phyloP scores from a whole-genome alignment of 768 basidiomycete species.

The Phylloporus sp. region DNA sequence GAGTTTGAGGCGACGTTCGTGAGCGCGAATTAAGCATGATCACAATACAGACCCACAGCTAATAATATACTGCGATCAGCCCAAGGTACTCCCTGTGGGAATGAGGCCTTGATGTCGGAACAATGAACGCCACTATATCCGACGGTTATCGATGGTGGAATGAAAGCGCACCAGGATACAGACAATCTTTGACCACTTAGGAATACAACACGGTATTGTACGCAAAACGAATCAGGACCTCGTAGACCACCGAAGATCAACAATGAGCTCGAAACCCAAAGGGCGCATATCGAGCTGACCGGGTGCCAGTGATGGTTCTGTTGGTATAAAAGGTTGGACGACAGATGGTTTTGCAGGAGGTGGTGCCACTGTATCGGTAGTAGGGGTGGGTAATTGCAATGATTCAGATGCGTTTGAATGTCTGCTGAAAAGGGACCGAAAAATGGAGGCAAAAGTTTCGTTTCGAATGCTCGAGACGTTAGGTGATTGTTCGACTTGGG shows the following conservation, averaged over 20 bases:
- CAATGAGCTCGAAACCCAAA: slow-evolving; percentile 65
- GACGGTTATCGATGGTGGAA: not conserved
- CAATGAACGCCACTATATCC: not conserved
- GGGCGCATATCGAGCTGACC: slow-evolving; percentile 68
- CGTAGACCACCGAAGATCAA: slow-evolving; percentile 71
- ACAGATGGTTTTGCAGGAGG: slow-evolving; percentile 2
- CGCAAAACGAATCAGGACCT: slow-evolving; percentile 12
- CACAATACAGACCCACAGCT: not conserved
- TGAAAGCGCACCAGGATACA: slow-evolving; percentile 8
- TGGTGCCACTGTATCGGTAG: not conserved
- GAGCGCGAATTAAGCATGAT: not conserved
- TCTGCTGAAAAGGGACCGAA: slow-evolving; percentile 24
- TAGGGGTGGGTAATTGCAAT: not conserved
- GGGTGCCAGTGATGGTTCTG: slow-evolving; percentile 28
- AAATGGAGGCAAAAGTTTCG: slow-evolving; percentile 20
- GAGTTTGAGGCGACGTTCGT: not conserved
- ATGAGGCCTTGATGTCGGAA: no score
- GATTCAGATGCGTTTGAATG: slow-evolving; percentile 4
- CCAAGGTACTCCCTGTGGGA: no score
- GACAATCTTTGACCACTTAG: slow-evolving; percentile 7
- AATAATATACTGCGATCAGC: not conserved
- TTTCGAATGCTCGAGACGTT: slow-evolving; percentile 7
- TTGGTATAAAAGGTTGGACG: slow-evolving; percentile 11
- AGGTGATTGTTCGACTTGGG: slow-evolving; percentile 10
- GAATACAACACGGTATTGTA: slow-evolving; percentile 20